Percentiles rank a stretch among this genome's conserved stretches.
Evolutionary conservation across 2,329 filamentous ascomycete species (phyloP).

Genomic region (Coniochaeta hoffmannii): DNA sequence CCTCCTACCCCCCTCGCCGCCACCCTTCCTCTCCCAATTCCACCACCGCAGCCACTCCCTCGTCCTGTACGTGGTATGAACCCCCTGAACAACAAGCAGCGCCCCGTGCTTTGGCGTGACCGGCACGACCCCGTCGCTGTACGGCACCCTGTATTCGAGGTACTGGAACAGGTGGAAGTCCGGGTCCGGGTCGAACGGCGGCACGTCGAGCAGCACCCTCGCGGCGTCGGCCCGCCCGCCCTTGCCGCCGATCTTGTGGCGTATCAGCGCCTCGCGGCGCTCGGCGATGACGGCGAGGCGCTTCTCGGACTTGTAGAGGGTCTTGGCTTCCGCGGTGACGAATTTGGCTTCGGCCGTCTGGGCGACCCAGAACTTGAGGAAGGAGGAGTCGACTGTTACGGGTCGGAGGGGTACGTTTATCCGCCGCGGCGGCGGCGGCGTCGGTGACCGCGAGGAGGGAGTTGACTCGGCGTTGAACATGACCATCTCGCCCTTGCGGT

Average conservation of each 20-base stretch:
- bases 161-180: not conserved
- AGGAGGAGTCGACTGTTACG: not conserved
- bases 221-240: not conserved
- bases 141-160: no score
- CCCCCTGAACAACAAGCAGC: not conserved
- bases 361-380: not conserved
- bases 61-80: not conserved
- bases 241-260: not conserved
- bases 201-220: conserved; percentile 3
- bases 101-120: no score
- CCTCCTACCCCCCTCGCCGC: not conserved
- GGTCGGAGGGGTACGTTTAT: not conserved
- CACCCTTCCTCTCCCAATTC: not conserved
- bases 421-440: not conserved
- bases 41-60: not conserved
- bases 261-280: conserved; percentile 2
- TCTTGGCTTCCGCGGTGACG: not conserved
- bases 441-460: no score
- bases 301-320: not conserved
- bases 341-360: not conserved
- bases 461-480: not conserved
- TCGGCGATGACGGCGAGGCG: conserved; percentile 1
- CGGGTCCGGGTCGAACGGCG: conserved; percentile 6
- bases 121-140: no score
- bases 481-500: not conserved